Base-by-base conservation (phyloP, 2,329 filamentous ascomycete genomes). In the Diaporthe citriasiana region DNA sequence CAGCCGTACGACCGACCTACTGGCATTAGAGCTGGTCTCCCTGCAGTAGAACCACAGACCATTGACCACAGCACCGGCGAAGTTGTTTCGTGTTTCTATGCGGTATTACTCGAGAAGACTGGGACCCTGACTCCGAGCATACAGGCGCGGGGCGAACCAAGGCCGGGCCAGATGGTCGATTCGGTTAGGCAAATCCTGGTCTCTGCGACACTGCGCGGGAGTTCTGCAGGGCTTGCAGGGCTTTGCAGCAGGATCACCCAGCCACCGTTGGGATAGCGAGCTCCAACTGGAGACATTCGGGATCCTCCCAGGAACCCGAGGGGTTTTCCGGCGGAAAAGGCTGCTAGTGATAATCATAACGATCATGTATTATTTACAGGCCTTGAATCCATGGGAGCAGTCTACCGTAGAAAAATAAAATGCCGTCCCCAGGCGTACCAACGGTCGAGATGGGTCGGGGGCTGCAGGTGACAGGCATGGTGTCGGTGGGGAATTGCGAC, bases 41-140 rank as follows among this genome's bases (percentile, higher is more conserved):
- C 22, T 60, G 57, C 38, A 60, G 25, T 25, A 60, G 57, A 40
- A 60, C 57, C 57, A 22, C 25, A 45, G 57, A 63, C 40, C n/a
- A 8, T 45, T 53, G 47, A 68, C 47, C 33, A 53, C 33, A 53
- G 63, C 45, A 40, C 33, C 22, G 63, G 63, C 40, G 63, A 68
- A 53, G 33, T 33, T 68, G 63, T 68, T 68, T 68, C 63, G 63
- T 53, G 40, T 25, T 40, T 68, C 27, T 10, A 51, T 68, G 63
- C 63, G 47, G 63, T 68, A 68, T 68, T 53, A 68, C 63, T 68
- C 63, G 63, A 68, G 33, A 68, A 68, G 45, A 68, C 40, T 27
- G 63, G 47, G 47, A 40, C 63, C 63, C 63, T 68, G 63, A 68
- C 45, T 51, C 60, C 60, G 30, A 66, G 45, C 60, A 25, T 30